Base-by-base conservation (phyloP, 805 yeast genomes). In the Kodamaea nitidulidarum region DNA sequence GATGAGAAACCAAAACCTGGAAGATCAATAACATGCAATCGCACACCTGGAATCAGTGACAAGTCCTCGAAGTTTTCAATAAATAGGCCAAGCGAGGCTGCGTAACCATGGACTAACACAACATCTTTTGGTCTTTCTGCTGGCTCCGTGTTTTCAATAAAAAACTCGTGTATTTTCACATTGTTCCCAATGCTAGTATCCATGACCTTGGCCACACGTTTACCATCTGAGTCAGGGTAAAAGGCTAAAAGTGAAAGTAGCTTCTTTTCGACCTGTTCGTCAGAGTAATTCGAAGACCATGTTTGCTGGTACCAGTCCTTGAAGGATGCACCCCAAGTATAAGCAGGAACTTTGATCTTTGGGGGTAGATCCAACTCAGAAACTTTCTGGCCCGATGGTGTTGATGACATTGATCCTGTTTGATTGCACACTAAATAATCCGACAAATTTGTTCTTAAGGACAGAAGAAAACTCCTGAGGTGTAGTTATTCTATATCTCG, bases 31-130 rank as follows among this genome's bases (percentile, higher is more conserved):
- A 87, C 80, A 55, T 81, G 88, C 24, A 85, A 52, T 31, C 73
- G 67, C 10, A 71, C 66, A 3, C 84, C 81, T 1, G 78, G 76
- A 7, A 81, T 62, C 4, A 64, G 50, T 6, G 70, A 61, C 21
- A 74, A 57, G 20, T 40, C 50, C 33, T 73, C 75, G 47, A 86
- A 76, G 54, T 86, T 91, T 45, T 82, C 76, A 52, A 81, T 75
- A 50, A 79, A 91, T 39, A 88, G 80, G 17, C 95, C 91, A 10
- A 88, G 74, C 1, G 95, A 86, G 0, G 98, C 95, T 2, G 95
- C 96, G 55, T 88, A 88, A 0, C 98, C 98, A 60, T 91, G 98
- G 4, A 93, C 63, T 45, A 91, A 60, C 2, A 93, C 87, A 16
- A 88, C 59, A 58, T 80, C 85, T 40, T 59, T 62, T 3, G 44